Percentiles rank a stretch among this genome's conserved stretches.
Conservation (phyloP, 139 green algal species). For the Tetraselmis striata region DNA sequence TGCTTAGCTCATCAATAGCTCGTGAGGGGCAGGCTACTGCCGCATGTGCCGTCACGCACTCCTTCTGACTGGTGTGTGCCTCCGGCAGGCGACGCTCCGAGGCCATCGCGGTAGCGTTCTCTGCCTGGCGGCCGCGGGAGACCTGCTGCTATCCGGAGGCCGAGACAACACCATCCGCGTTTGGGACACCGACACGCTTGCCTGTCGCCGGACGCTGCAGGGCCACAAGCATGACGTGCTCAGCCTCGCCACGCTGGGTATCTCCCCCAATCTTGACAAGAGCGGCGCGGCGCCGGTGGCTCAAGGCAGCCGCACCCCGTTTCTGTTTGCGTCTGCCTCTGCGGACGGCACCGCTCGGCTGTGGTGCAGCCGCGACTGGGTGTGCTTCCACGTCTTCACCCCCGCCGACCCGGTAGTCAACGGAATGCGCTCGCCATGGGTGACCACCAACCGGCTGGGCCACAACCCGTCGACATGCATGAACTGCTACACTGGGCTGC, state of each 20-base stretch:
- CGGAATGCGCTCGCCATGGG: not conserved
- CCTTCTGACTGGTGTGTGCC: too few relatives aligned
- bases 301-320: not conserved
- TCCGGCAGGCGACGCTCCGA: conserved; percentile 17
- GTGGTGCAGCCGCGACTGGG: conserved; percentile 50
- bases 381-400: conserved; percentile 41
- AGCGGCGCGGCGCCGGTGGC: too few relatives aligned
- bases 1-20: too few relatives aligned
- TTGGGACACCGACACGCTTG: conserved; percentile 79
- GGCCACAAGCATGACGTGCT: conserved; percentile 82
- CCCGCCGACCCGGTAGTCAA: not conserved
- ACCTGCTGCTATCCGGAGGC: conserved; percentile 65
- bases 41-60: too few relatives aligned
- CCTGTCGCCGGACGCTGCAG: conserved; percentile 72
- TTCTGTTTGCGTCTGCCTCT: conserved; percentile 58
- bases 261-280: not conserved
- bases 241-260: conserved; percentile 26
- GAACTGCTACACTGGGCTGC: not conserved
- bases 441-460: conserved; percentile 19
- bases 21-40: too few relatives aligned
- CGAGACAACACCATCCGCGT: conserved; percentile 84
- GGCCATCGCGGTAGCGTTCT: conserved; percentile 78
- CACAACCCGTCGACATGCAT: not conserved
- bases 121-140: conserved; percentile 53
- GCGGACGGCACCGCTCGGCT: conserved; percentile 74